Evolutionary conservation across 306 rosid species (phyloP).

Genomic region (Prosopis cineraria): DNA sequence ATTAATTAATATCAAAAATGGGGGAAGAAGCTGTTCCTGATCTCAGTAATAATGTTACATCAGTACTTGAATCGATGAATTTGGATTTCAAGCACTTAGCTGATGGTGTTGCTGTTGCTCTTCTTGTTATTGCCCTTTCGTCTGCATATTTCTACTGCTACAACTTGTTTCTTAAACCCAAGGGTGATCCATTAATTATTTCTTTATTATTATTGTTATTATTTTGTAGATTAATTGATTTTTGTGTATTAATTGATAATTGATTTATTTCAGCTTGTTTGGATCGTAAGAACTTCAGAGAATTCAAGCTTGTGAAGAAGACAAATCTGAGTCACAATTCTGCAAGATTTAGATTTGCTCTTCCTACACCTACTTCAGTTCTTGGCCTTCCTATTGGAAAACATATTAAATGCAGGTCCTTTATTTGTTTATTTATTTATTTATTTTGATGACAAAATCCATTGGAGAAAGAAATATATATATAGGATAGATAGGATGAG

Average conservation of each 20-base stretch:
- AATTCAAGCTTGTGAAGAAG: conserved; percentile 64
- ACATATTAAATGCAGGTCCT: conserved; percentile 64
- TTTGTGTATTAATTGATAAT: neutral
- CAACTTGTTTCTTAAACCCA: neutral
- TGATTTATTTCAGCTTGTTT: conserved; percentile 46
- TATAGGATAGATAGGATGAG: no score
- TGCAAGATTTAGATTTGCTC: conserved; percentile 70
- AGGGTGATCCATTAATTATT: neutral
- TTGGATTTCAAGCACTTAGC: conserved; percentile 29
- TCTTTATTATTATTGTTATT: neutral
- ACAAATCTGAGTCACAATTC: conserved; percentile 56
- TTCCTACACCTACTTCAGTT: conserved; percentile 60
- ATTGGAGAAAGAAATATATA: no score
- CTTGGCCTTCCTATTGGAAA: conserved; percentile 90
- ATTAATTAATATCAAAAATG: conserved; percentile 30
- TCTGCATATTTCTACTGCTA: conserved; percentile 30
- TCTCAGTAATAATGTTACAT: conserved; percentile 14
- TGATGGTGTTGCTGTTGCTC: conserved; percentile 35
- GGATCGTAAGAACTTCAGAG: conserved; percentile 62
- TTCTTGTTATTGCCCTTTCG: conserved; percentile 38
- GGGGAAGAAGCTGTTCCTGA: conserved; percentile 39
- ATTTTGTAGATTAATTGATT: neutral
- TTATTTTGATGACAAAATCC: neutral
- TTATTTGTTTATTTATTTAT: neutral
- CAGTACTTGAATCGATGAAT: conserved; percentile 21